These are phyloP conservation scores for Kodamaea neixiangensis DNA, from an alignment of 805 yeast species.

Conservation along the genomic window DNA sequence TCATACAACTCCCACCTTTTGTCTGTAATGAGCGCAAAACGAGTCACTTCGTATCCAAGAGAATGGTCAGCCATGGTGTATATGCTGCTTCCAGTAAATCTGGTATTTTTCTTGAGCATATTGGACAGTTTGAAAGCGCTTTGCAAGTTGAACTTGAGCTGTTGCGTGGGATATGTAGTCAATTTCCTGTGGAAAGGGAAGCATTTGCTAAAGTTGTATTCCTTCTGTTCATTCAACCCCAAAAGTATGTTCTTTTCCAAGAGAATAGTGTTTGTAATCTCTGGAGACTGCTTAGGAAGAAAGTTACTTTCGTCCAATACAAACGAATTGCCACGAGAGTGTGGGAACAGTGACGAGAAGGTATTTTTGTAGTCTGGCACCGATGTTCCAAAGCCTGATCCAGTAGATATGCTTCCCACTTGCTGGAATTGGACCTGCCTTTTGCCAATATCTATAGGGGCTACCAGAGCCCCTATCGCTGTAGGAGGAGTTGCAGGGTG, in stretches of 20 bases:
- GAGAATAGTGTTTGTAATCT: conserved; percentile 9
- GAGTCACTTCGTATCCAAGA: conserved; percentile 52
- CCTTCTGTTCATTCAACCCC: conserved; percentile 45
- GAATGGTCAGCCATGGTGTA: conserved; percentile 29
- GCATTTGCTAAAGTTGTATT: conserved; percentile 69
- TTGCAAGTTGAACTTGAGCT: conserved; percentile 35
- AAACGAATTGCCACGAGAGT: background rate
- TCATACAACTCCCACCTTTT: conserved; percentile 73
- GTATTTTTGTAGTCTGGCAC: background rate
- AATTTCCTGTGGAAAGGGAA: conserved; percentile 77
- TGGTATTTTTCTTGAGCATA: conserved; percentile 27
- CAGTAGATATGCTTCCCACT: background rate
- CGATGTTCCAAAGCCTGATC: conserved; percentile 1
- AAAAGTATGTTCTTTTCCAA: conserved; percentile 22
- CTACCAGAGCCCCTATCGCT: background rate
- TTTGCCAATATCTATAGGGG: conserved; percentile 8
- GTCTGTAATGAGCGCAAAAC: conserved; percentile 65
- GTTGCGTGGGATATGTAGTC: conserved; percentile 56
- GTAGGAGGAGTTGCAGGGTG: background rate
- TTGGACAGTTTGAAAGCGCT: conserved; percentile 23
- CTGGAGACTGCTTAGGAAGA: conserved; percentile 13
- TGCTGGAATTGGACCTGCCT: conserved; percentile 6
- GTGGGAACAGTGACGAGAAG: conserved; percentile 4
- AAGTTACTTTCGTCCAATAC: conserved; percentile 9
- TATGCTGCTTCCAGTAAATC: conserved; percentile 34